Base-by-base conservation (phyloP, 306 rosid genomes). In the Fragaria nilgerrensis region DNA sequence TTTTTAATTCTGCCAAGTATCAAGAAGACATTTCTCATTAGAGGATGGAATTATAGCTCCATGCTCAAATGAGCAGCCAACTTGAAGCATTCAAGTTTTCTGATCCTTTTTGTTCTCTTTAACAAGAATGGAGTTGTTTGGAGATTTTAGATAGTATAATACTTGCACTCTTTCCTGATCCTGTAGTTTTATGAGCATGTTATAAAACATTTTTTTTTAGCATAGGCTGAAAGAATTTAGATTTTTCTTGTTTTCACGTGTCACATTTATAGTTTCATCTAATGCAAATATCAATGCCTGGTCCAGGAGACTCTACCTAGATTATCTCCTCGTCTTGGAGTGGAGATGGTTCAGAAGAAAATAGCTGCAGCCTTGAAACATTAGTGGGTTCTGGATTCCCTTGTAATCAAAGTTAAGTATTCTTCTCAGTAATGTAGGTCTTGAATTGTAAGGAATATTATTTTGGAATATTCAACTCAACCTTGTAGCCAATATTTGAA, bases 271-370 rank as follows among this genome's bases (percentile, higher is more conserved):
- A 19, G 79, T 72, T 70, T 68, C 58, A 29, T 79, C 77, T 81
- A 45, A 85, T 39, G 20, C 70, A 61, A 77, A 50, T 11, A 67
- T 66, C 77, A 56, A 59, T 79, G n/a, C 66, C 75, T 82, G 43
- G 71, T 77, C 23, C 90, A 92, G 98, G 91, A 88, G 86, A 83
- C 80, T 36, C 85, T 91, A 52, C 98, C 96, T 1, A 86, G 98
- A 65, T 72, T 91, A 75, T 87, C 97, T 84, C 97, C 99, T 43
- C 94, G 98, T 55, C 90, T 91, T 56, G 97, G 97, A 49, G 96
- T 88, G 84, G 98, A 92, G 86, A 87, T 88, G 56, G 44, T 96
- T 53, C 98, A 90, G 76, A 92, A 91, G 87, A 92, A 92, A 84
- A 83, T 96, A 70, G 93, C 90, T 2, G 93, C 91, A 68, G 91